These are phyloP conservation scores for Thecamonas trahens DNA, from an alignment of 78 protist genomes.

Conservation along the genomic window DNA sequence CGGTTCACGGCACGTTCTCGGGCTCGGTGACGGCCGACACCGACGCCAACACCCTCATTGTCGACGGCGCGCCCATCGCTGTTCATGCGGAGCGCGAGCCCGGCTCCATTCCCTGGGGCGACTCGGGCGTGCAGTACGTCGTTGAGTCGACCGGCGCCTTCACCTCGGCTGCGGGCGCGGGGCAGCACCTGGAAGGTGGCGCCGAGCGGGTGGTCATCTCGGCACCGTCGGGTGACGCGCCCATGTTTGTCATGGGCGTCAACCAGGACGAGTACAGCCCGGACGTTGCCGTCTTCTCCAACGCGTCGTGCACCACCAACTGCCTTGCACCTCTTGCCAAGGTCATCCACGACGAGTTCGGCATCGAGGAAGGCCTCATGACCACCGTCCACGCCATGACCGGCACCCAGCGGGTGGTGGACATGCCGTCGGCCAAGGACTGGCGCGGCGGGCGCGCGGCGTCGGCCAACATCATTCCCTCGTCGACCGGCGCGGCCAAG, in stretches of 20 bases:
- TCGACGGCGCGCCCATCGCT: slow-evolving; percentile 75
- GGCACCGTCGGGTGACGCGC: slow-evolving; percentile 96
- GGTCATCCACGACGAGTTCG: slow-evolving; percentile 90
- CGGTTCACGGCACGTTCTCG: slow-evolving; percentile 91
- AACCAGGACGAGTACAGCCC: slow-evolving; percentile 78
- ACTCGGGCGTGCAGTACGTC: slow-evolving; percentile 62
- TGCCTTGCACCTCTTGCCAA: slow-evolving; percentile 98
- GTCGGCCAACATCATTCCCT: slow-evolving; percentile 94
- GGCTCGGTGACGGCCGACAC: slow-evolving; percentile 67
- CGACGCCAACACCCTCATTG: slow-evolving; percentile 55
- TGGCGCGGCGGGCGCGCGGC: slow-evolving; percentile 98
- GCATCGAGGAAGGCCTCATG: slow-evolving; percentile 96
- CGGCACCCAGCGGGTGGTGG: slow-evolving; percentile 97
- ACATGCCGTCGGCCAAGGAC: slow-evolving; percentile 90
- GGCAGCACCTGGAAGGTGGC: slow-evolving; percentile 77
- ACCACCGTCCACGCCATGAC: slow-evolving; percentile 99
- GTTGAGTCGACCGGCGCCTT: slow-evolving; percentile 99
- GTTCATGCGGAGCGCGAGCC: slow-evolving; percentile 42
- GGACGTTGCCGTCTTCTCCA: slow-evolving; percentile 64
- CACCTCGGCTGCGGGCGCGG: slow-evolving; percentile 71
- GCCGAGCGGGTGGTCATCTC: slow-evolving; percentile 98
- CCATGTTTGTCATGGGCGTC: slow-evolving; percentile 98
- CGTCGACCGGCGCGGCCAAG: slow-evolving; percentile 99
- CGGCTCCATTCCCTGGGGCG: slow-evolving; percentile 77
- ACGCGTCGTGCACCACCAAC: slow-evolving; percentile 99